A percentile compares a stretch with the other conserved stretches of the same genome.
phyloP scores from a whole-genome alignment of 148 eudicot species.

The Fagopyrum homotropicum region DNA sequence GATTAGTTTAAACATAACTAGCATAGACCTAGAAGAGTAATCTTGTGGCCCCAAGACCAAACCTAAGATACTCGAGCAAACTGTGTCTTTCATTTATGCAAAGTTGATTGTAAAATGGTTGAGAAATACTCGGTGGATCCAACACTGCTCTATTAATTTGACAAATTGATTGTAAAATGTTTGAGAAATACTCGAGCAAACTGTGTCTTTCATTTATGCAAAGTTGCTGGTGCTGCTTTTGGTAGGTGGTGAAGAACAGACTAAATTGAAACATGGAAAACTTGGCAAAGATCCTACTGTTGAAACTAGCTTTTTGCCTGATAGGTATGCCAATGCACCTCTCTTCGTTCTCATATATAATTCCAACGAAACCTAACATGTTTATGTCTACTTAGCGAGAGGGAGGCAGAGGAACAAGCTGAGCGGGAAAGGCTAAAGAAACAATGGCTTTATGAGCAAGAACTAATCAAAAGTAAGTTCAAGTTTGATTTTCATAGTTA shows the following conservation, averaged over 20 bases:
- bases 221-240: neutral
- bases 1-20: neutral
- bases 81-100: slow-evolving; percentile 4
- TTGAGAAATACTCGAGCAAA: slow-evolving; percentile 1
- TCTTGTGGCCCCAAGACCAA: too few species aligned
- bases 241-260: slow-evolving; percentile 41
- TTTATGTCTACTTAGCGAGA: slow-evolving; percentile 50
- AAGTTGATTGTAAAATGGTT: too few species aligned
- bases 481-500: neutral
- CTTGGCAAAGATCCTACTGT: slow-evolving; percentile 96
- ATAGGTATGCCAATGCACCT: slow-evolving; percentile 48
- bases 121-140: too few species aligned
- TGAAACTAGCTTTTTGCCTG: slow-evolving; percentile 96
- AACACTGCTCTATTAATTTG: neutral
- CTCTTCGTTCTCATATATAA: neutral
- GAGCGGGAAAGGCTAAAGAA: slow-evolving; percentile 82
- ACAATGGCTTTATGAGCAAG: slow-evolving; percentile 80
- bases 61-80: slow-evolving; percentile 5
- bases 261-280: slow-evolving; percentile 42
- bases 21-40: neutral
- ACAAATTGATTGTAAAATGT: slow-evolving; percentile 7
- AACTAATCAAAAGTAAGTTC: slow-evolving; percentile 64
- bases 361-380: neutral
- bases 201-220: slow-evolving; percentile 4
- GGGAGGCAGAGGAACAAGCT: slow-evolving; percentile 96